These are phyloP conservation scores for Zizania palustris DNA, from an alignment of 202 grass and related monocot genomes.

Conservation along the genomic window DNA sequence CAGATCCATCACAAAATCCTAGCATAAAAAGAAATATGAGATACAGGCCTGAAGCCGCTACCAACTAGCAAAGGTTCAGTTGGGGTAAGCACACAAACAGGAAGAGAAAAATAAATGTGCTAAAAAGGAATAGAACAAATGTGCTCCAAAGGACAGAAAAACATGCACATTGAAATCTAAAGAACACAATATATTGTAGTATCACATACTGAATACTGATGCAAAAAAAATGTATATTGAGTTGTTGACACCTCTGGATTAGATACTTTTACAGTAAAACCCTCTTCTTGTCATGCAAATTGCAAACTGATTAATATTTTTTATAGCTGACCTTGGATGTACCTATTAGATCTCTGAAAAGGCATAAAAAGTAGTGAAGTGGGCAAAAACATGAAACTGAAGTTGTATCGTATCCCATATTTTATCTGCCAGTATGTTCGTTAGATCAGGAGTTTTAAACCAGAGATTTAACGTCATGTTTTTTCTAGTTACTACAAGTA, in stretches of 20 bases:
- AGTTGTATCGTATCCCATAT: neutral
- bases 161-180: neutral
- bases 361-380: neutral
- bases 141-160: slow-evolving; percentile 12
- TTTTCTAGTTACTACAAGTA: neutral
- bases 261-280: no score
- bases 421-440: neutral
- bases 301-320: neutral
- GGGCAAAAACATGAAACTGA: neutral
- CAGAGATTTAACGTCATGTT: neutral
- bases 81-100: slow-evolving; percentile 8
- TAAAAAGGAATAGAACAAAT: neutral
- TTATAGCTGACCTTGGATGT: no score
- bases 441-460: neutral
- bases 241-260: neutral
- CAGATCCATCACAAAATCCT: slow-evolving; percentile 65
- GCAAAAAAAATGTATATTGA: neutral
- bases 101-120: neutral
- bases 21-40: slow-evolving; percentile 41
- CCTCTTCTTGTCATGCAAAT: no score
- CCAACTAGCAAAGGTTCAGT: slow-evolving; percentile 31
- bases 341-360: neutral
- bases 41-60: neutral
- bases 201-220: neutral
- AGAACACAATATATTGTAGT: neutral